These are phyloP conservation scores for Sonneratia alba DNA, from an alignment of 345 rosid genomes.

Conservation along the genomic window DNA sequence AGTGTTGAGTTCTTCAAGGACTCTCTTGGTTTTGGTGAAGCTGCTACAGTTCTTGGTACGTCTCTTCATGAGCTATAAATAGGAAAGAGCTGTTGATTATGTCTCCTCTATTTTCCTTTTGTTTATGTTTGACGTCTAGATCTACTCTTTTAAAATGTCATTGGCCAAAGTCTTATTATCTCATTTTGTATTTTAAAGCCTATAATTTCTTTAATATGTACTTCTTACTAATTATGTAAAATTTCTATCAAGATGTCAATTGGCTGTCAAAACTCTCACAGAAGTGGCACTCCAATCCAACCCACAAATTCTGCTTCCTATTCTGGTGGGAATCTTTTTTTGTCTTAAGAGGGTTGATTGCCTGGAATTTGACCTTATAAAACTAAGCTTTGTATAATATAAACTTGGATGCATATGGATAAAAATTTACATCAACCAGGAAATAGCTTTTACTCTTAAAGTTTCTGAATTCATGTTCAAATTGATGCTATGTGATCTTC, in stretches of 20 bases:
- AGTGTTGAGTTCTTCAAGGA: slow-evolving; percentile 85
- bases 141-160: not conserved
- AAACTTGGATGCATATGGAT: not conserved
- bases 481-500: too few species aligned
- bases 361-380: not conserved
- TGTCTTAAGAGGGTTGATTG: not conserved
- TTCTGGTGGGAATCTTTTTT: not conserved
- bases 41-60: slow-evolving; percentile 43
- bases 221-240: too few species aligned
- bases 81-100: not conserved
- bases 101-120: not conserved
- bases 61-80: not conserved
- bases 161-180: not conserved
- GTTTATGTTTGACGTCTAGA: not conserved
- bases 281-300: not conserved
- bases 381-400: not conserved
- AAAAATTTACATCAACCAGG: too few species aligned
- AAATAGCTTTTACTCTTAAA: too few species aligned
- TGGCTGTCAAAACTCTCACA: not conserved
- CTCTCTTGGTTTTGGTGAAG: slow-evolving; percentile 63
- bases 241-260: not conserved
- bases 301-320: not conserved
- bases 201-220: not conserved
- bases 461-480: too few species aligned
- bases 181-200: not conserved